Percentiles rank a stretch among this genome's conserved stretches.
phyloP scores from a whole-genome alignment of 2,329 filamentous ascomycete genomes.

The Tolypocladium guangdongense region DNA sequence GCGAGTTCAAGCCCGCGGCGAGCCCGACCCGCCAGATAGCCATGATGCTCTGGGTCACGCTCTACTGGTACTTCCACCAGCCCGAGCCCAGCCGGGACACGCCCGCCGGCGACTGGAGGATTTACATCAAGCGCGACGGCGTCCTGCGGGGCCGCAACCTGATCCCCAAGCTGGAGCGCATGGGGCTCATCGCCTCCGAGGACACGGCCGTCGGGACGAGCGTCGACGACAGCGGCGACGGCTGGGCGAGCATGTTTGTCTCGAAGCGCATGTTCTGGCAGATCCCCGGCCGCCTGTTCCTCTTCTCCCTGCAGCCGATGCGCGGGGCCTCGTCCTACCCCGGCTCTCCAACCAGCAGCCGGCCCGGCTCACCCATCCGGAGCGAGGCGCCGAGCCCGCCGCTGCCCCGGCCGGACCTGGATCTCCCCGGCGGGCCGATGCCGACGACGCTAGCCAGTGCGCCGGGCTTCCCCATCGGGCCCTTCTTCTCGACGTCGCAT shows the following conservation, averaged over 20 bases:
- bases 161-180: slow-evolving; percentile 82
- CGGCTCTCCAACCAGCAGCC: slow-evolving; percentile 40
- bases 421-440: slow-evolving; percentile 27
- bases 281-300: slow-evolving; percentile 72
- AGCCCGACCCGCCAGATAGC: slow-evolving; percentile 84
- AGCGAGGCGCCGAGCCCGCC: slow-evolving; percentile 13
- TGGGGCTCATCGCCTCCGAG: slow-evolving; percentile 71
- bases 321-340: slow-evolving; percentile 26
- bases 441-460: slow-evolving; percentile 14
- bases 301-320: slow-evolving; percentile 68
- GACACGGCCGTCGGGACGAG: slow-evolving; percentile 64
- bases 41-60: slow-evolving; percentile 90
- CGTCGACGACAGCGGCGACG: slow-evolving; percentile 48
- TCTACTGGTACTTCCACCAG: slow-evolving; percentile 98
- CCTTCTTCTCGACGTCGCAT: slow-evolving; percentile 73
- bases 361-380: slow-evolving; percentile 39
- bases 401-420: slow-evolving; percentile 15
- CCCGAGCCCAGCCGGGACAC: slow-evolving; percentile 56
- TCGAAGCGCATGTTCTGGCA: slow-evolving; percentile 84
- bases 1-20: slow-evolving; percentile 66
- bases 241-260: slow-evolving; percentile 75
- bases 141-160: slow-evolving; percentile 75
- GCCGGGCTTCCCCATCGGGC: slow-evolving; percentile 42
- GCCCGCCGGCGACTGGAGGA: slow-evolving; percentile 76
- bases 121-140: slow-evolving; percentile 78